Percentiles rank a stretch among this genome's conserved stretches.
These are phyloP conservation scores for Leccinum subrobustum DNA, from an alignment of 1,284 basidiomycete genomes.

Conservation along the genomic window DNA sequence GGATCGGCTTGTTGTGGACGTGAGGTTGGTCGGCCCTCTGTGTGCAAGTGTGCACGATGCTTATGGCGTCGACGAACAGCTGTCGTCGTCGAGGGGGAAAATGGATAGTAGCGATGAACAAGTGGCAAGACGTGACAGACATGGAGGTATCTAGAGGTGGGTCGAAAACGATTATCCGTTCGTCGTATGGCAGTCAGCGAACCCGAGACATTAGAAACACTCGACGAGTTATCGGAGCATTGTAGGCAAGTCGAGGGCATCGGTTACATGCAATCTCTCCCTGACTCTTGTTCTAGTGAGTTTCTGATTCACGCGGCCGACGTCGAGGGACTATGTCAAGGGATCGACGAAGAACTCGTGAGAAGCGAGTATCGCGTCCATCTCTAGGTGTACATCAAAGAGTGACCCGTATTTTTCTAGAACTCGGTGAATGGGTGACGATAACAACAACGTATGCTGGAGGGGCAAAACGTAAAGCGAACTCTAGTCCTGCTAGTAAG, in stretches of 20 bases:
- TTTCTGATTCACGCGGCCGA: constrained; percentile 97
- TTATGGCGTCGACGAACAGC: constrained; percentile 43
- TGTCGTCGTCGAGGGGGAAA: constrained; percentile 76
- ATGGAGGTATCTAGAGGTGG: constrained; percentile 86
- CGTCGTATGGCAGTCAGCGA: not conserved
- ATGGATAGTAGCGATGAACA: constrained; percentile 99
- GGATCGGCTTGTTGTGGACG: constrained; percentile 91
- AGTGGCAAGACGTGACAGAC: constrained; percentile 97
- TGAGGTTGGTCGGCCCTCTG: constrained; percentile 60
- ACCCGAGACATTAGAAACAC: constrained; percentile 51
- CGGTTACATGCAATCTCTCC: constrained; percentile 1
- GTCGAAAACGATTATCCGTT: not conserved
- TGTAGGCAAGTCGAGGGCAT: constrained; percentile 60
- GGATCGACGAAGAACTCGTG: constrained; percentile 92
- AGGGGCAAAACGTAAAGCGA: constrained; percentile 76
- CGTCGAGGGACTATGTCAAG: constrained; percentile 96
- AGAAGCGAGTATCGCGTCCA: constrained; percentile 50
- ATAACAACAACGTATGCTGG: constrained; percentile 98
- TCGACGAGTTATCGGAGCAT: constrained; percentile 68
- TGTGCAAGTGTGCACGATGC: not conserved
- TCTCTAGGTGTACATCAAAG: not conserved
- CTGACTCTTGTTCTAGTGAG: constrained; percentile 56
- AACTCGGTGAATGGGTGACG: constrained; percentile 86
- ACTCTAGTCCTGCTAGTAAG: not conserved
- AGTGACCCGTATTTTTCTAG: constrained; percentile 41